Evolutionary conservation across 306 rosid species (phyloP), one percentile per base, ranked within the genome.

Genomic region (Amphicarpaea edgeworthii): DNA sequence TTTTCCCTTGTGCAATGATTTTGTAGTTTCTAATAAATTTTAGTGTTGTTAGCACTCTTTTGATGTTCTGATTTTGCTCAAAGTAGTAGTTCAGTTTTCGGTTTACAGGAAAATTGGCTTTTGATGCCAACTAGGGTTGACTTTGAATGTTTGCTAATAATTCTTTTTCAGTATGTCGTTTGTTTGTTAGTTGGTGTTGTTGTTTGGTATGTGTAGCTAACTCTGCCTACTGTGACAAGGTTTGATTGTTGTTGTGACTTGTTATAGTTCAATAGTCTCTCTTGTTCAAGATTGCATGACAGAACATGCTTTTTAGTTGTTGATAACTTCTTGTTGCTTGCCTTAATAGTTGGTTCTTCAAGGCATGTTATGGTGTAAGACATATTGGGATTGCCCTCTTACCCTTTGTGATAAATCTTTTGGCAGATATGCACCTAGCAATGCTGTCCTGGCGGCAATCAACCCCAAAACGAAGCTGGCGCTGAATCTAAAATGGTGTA

Each of bases 401-500:
- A 80, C 67, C 14, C 7, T n/a, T 37, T 12, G 20, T 20, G 28
- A 63, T 73, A 37, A 63, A 41, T 57, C 46, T 70, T 16, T 41
- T 24, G 23, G 76, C 84, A 85, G 88, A 79, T 79, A 45, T 74
- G 65, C 28, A 6, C 34, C 84, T 2, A 40, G 77, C 82, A 82
- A 76, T 28, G 69, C 73, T 49, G 43, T 63, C 17, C n/a, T n/a
- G n/a, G 20, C 66, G 46, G 58, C 61, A 30, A 85, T 42, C 73
- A 79, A 20, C 46, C 17, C 26, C 50, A 85, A 76, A 76, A 4
- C 81, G 5, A 76, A 82, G 55, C 79, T 80, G 1, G 67, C 75
- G 1, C 37, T 75, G 2, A 79, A 82, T 72, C 64, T 79, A 55
- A 85, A 85, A 79, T 79, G 88, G 88, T 77, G 12, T 7, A 82